phyloP scores from a whole-genome alignment of 345 rosid species.

The Heritiera fomes region DNA sequence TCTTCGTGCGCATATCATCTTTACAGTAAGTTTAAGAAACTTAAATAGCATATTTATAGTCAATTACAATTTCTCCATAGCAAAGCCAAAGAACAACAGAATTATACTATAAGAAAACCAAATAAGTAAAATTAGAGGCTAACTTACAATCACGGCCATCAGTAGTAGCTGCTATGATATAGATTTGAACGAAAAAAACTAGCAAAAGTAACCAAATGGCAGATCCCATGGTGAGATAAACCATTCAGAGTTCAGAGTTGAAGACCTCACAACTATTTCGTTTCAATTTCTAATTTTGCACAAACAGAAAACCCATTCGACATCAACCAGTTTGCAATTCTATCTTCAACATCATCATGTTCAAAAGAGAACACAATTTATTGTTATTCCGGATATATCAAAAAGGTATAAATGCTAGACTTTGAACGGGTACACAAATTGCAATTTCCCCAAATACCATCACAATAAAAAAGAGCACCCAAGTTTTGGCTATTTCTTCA shows the following conservation, averaged over 20 bases:
- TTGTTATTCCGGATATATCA: neutral
- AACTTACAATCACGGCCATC: slow-evolving; percentile 38
- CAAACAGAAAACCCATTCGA: slow-evolving; percentile 1
- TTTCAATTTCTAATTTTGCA: slow-evolving; percentile 15
- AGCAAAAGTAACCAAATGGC: slow-evolving; percentile 38
- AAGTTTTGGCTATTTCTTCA: neutral
- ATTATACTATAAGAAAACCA: neutral
- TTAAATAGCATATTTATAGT: neutral
- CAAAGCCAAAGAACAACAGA: neutral
- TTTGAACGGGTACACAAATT: neutral
- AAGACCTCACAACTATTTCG: slow-evolving; percentile 1
- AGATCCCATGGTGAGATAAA: slow-evolving; percentile 35
- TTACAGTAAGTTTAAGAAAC: neutral
- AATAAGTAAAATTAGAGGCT: neutral
- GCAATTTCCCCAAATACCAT: neutral
- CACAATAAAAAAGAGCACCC: neutral
- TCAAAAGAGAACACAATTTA: neutral
- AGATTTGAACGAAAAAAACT: slow-evolving; percentile 29
- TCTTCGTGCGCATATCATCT: neutral
- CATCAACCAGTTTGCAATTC: slow-evolving; percentile 9
- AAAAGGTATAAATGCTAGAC: neutral
- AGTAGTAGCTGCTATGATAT: slow-evolving; percentile 28
- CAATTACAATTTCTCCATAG: neutral
- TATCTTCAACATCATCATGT: neutral
- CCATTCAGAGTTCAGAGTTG: slow-evolving; percentile 11